Evolutionary conservation across 2,329 filamentous ascomycete genomes (phyloP), one percentile per base, ranked within the genome.

Genomic region (Daldinia sp.): DNA sequence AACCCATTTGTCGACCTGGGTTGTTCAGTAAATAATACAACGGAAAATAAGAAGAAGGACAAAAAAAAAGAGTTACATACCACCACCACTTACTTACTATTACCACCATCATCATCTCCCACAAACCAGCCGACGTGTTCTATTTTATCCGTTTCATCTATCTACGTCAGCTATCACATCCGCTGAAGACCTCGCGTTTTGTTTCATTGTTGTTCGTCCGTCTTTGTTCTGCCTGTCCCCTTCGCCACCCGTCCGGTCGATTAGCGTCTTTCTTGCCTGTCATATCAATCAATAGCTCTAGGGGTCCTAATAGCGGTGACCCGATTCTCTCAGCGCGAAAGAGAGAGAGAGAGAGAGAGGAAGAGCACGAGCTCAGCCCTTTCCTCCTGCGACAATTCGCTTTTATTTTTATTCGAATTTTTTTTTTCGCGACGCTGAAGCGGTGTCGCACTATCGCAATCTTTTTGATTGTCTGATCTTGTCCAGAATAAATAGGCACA

Each of bases 1-100:
- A 57, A 60, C 49, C 35, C 30, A 59, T 47, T 50, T 39, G 50
- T 56, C 34, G 19, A 63, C 52, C 49, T 47, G 52, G 39, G 39
- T 21, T 58, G 39, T 21, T 58, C 55, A 60, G 54, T 66, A 66
- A 64, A 63, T 55, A 64, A 63, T 60, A 58, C 45, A 50, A 59
- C n/a, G n/a, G n/a, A 43, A 51, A 19, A 57, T 35, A 34, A 50
- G 35, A 15, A 13, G 11, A 15, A 10, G 45, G 35, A 15, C 3
- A 19, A 15, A 10, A 9, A 41, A 8, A 35, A 3, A 45, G 39
- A 25, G 39, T 25, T 25, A 25, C 43, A 48, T 9, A 45, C 39
- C 39, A 45, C 39, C 21, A 30, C 43, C 25, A 29, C 43, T 11
- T n/a, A 47, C 43, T 32, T 32, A 32, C n/a, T n/a, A 32, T 32